Conservation (phyloP, 164 flowering plant genomes). For the Nymphaea colorata region DNA sequence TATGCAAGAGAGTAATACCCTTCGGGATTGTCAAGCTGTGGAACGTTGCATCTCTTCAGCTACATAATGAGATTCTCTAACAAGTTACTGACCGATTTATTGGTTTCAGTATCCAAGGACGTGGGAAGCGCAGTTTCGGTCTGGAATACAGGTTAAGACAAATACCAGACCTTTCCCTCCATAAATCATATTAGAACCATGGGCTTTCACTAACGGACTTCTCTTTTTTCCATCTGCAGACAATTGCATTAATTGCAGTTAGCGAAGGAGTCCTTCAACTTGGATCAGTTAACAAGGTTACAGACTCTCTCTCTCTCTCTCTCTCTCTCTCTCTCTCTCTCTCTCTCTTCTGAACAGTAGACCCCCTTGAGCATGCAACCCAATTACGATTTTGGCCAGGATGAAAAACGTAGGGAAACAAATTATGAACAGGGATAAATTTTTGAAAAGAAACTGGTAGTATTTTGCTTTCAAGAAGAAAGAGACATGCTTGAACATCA, state of each 20-base stretch:
- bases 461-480: too few relatives aligned
- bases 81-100: too few relatives aligned
- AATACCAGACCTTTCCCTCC: not conserved
- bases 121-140: constrained; percentile 97
- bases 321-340: constrained; percentile 13
- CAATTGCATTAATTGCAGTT: constrained; percentile 91
- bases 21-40: too few relatives aligned
- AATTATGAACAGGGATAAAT: too few relatives aligned
- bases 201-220: not conserved
- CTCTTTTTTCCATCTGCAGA: constrained; percentile 29
- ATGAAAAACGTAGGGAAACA: not conserved
- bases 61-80: too few relatives aligned
- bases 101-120: constrained; percentile 31
- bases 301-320: not conserved
- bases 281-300: constrained; percentile 71
- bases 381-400: not conserved
- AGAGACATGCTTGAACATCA: too few relatives aligned
- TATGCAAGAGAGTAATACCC: too few relatives aligned
- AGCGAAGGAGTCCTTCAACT: constrained; percentile 82
- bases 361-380: not conserved
- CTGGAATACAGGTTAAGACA: constrained; percentile 71
- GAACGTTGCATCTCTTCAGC: too few relatives aligned
- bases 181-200: not conserved
- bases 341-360: not conserved
- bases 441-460: too few relatives aligned